Evolutionary conservation across 441 rosid genomes (phyloP), one percentile per base, ranked within the genome.

Genomic region (Dalechampia spathulata): DNA sequence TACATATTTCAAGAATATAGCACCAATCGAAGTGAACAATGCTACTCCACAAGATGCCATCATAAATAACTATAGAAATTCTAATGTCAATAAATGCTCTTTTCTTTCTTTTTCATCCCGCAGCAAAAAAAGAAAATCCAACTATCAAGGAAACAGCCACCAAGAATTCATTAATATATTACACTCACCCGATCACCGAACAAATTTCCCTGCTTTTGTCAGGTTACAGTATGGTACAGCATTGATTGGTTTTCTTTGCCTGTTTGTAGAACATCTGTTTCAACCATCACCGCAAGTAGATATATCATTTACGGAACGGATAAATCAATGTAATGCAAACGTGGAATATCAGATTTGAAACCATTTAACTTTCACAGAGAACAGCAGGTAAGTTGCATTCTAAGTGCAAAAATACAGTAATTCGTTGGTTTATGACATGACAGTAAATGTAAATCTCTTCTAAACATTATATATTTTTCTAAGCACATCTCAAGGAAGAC

Each of bases 191-290:
- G 34, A 55, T 38, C 48, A 62, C 57, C 15, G 47, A 39, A 16
- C 53, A 17, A 20, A 22, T 30, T 42, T 16, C 49, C 47, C 39
- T 27, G 49, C 70, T 59, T 23, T 30, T 30, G 16, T 16, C 57
- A 62, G 60, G 72, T 84, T 75, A 93, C 73, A 93, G 93, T 52
- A 90, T 70, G 37, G 86, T 78, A 69, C 99, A 89, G 70, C 99
- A 92, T 49, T 80, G 82, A 67, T 93, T 93, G 47, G 99, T 86
- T 75, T 93, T 93, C 85, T 89, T 93, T 2, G 99, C 99, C 68
- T 89, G 99, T 80, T 93, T 89, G 90, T 93, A 93, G 69, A 93
- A 93, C 99, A 93, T 89, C 97, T 93, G 96, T 74, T 69, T 52
- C 71, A 65, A 63, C 48, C 46, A 69, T 21, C 47, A 53, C 30